Base-by-base conservation (phyloP, 805 yeast genomes). In the Candida dendrica region DNA sequence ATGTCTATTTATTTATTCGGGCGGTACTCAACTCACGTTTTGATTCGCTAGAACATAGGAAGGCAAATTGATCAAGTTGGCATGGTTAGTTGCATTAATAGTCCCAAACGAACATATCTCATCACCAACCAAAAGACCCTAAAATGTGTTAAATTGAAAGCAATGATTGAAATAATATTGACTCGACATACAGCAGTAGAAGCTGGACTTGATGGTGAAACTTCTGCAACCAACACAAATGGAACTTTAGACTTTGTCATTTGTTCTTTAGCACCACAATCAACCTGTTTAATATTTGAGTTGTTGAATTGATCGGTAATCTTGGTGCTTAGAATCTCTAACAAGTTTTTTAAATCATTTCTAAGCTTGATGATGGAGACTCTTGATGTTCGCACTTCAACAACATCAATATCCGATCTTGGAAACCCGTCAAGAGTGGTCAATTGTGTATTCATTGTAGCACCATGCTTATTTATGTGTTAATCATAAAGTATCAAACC, bases 341-440 rank as follows among this genome's bases (percentile, higher is more conserved):
- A 56, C 7, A 86, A 62, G 14, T 53, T 58, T 38, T 66, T 68
- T 47, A 80, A 68, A 60, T 91, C 97, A 53, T 88, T 90, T 44
- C 81, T 68, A 33, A 84, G 65, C 40, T 84, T 67, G 30, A 84
- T 77, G 27, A 90, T 77, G 52, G 73, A 74, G 9, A 79, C 73
- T 44, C 96, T 65, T 1, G 80, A 56, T 9, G 74, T 58, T 41
- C 95, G 65, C 11, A 88, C 68, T 40, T 73, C 74, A 2, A 88
- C 77, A 4, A 91, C 84, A 53, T 91, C 95, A 22, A 91, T 71
- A 55, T 91, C 97, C 15, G 68, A 60, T 35, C 97, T 65, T 1
- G 98, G 98, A 52, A 76, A 91, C 17, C 97, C 96, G 54, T 91
- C 95, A 0, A 53, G 44, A 0, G 83, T 76, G 2, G 85, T 61